Evolutionary conservation across 2,329 filamentous ascomycete genomes (phyloP).

Genomic region (Helotiales sp.): DNA sequence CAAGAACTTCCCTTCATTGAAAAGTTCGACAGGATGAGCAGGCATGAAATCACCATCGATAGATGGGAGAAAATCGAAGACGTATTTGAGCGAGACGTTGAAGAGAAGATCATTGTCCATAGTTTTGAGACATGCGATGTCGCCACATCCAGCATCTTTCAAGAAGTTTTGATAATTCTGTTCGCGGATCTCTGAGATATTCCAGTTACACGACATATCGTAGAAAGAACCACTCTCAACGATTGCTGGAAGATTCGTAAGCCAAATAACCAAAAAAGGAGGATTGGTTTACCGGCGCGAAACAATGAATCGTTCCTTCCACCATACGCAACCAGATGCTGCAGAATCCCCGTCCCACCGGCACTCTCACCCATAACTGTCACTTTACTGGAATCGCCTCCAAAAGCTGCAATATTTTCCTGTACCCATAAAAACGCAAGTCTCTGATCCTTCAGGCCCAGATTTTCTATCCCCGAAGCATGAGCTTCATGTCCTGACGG

Average conservation of each 20-base stretch:
- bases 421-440: neutral
- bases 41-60: constrained; percentile 5
- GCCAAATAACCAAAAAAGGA: too few relatives aligned
- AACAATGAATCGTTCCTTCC: too few relatives aligned
- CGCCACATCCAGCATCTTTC: neutral
- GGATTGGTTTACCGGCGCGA: too few relatives aligned
- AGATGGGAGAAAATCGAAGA: neutral
- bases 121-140: neutral
- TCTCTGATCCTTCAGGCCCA: neutral
- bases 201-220: neutral
- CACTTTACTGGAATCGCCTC: neutral
- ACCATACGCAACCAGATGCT: too few relatives aligned
- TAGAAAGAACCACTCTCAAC: neutral
- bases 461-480: too few relatives aligned
- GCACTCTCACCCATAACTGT: neutral
- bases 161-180: neutral
- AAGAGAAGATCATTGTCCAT: neutral
- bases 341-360: too few relatives aligned
- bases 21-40: neutral
- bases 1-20: neutral
- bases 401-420: neutral
- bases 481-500: neutral
- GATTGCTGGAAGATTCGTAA: too few relatives aligned
- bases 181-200: neutral
- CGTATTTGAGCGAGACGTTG: neutral